Conservation (phyloP, 176 grass and related monocot species). For the Carex kokanica region DNA sequence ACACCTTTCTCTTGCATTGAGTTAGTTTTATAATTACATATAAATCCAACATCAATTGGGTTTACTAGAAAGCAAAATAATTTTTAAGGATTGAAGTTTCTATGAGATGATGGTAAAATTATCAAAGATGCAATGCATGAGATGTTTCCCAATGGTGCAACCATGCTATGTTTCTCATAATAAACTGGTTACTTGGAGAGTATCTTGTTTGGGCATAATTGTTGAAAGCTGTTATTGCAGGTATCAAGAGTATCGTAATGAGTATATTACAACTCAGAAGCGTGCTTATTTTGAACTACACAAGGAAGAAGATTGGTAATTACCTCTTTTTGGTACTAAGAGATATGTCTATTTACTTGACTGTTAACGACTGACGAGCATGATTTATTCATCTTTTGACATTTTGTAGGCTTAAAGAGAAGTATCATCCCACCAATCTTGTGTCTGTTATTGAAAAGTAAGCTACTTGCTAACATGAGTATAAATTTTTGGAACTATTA, state of each 20-base stretch:
- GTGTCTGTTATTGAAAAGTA: conserved; percentile 91
- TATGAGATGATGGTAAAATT: not conserved
- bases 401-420: conserved; percentile 88
- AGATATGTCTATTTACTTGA: not conserved
- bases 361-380: not conserved
- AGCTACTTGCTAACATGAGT: not conserved
- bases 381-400: conserved; percentile 25
- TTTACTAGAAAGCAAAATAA: not conserved
- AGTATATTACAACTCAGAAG: conserved; percentile 99
- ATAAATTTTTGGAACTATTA: not conserved
- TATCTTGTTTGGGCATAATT: not conserved
- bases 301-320: conserved; percentile 91
- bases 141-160: not conserved
- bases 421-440: conserved; percentile 97
- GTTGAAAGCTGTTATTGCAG: conserved; percentile 38
- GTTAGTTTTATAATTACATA: conserved; percentile 16
- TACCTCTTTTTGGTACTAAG: conserved; percentile 15
- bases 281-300: conserved; percentile 90
- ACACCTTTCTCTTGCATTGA: conserved; percentile 7
- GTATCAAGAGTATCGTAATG: conserved; percentile 89
- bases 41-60: not conserved
- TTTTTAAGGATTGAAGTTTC: not conserved
- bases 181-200: conserved; percentile 11
- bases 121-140: not conserved
- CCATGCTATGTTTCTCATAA: not conserved